Base-by-base conservation (phyloP, 768 basidiomycete species). In the Pleurotus eryngii region DNA sequence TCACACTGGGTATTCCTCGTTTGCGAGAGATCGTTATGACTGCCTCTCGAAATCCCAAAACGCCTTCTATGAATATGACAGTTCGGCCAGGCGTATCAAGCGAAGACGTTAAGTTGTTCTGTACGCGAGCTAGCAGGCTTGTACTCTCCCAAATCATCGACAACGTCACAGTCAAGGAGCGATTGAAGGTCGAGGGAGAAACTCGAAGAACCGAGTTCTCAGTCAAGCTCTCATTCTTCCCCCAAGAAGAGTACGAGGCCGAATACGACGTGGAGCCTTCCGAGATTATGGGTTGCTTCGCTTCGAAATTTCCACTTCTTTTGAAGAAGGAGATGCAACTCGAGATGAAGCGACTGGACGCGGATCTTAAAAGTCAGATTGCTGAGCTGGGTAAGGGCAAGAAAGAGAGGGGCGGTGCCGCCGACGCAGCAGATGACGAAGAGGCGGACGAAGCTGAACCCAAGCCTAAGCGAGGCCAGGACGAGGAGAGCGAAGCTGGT, bases 1-100 rank as follows among this genome's bases (percentile, higher is more conserved):
- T 99, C 59, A 99, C 97, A 0, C 82, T 99, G 45, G 97, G 97
- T 82, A 99, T 99, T 64, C 97, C 97, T 40, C 96, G 97, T 67
- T 79, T 99, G 5, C 88, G 96, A 70, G 97, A 99, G 76, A 97
- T 99, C 66, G 92, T 99, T 64, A 98, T 98, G 95, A 98, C 96
- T 0, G 97, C 97, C 5, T 95, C 96, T 4, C 84, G 84, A 64
- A 90, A 94, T 62, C 96, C 95, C 50, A 96, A 94, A 70, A 99
- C 97, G 1, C 97, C 97, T 5, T 98, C 94, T 4, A 99, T 99
- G 97, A 86, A 78, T 30, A 89, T 98, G 77, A 81, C 80, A 46
- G 78, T 95, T 42, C 78, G 81, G 8, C 71, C 76, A 0, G 81
- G 77, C 24, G 73, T 82, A 24, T 62, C 81, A 3, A 71, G 76